Base-by-base conservation (phyloP, 2,329 filamentous ascomycete genomes). In the Gaeumannomyces sp. region DNA sequence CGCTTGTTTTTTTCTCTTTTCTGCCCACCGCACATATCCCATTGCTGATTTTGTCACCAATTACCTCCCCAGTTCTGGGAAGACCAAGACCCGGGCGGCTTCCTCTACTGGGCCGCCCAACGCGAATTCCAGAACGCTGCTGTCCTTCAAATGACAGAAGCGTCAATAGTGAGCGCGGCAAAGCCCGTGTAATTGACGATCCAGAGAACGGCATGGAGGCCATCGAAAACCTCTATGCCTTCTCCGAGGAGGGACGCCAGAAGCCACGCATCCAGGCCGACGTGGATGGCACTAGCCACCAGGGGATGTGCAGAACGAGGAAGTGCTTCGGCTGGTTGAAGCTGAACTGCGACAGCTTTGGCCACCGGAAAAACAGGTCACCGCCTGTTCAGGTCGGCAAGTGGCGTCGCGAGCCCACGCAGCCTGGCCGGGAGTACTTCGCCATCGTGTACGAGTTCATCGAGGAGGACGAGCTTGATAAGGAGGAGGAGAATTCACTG, bases 91-190 rank as follows among this genome's bases (percentile, higher is more conserved):
- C 58, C 58, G 7, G 28, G 16, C 3, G 10, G 28, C 10, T 16
- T 31, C 16, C 2, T 11, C 8, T 60, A 33, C 16, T 60, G 27
- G 22, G 58, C 58, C 28, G 25, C 58, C 7, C 28, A 60, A 10
- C 28, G 58, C 58, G 58, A 60, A 16, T 60, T 60, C 58, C 58
- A n/a, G 31, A 60, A 60, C 58, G 28, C 25, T 19, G 58, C 58
- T 28, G 58, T 60, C 13, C 28, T 60, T 31, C 14, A 60, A 10
- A 60, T 60, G 58, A 60, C 33, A 22, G 58, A 60, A 22, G n/a
- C n/a, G n/a, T 58, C 56, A 14, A 2, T 58, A 13, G 8, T 6
- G 38, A 45, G 4, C 38, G 5, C 16, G 38, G 38, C 38, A 11
- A 45, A 4, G 38, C 16, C 38, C 5, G 38, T 14, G 14, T 45